Evolutionary conservation across 768 basidiomycete species (phyloP), one percentile per base, ranked within the genome.

Genomic region (Tricholoma terreum): DNA sequence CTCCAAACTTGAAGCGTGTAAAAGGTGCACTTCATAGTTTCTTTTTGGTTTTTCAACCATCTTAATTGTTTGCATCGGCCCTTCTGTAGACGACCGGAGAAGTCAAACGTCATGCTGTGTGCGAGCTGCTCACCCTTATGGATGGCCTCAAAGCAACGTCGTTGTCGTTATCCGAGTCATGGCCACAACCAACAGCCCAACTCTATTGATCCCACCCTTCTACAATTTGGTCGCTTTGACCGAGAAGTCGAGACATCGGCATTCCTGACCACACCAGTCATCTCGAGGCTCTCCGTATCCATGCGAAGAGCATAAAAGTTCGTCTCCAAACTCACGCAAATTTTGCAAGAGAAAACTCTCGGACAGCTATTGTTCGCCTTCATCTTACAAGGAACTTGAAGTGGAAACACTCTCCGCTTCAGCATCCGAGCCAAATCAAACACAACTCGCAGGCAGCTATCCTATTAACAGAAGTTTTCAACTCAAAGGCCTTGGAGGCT

Each of bases 281-380:
- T 75, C 85, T 98, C 43, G 97, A 99, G 71, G 98, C 98, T 68
- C 88, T 98, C 60, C 91, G 96, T 52, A 98, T 99, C 60, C 97
- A 98, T 81, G 98, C 97, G 56, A 98, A 98, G 87, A 98, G 98
- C 79, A 98, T 99, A 97, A 99, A 98, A n/a, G n/a, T n/a, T n/a
- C n/a, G n/a, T n/a, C n/a, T n/a, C n/a, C n/a, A n/a, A n/a, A n/a
- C n/a, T n/a, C n/a, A n/a, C n/a, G n/a, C n/a, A n/a, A n/a, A n/a
- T n/a, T n/a, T n/a, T n/a, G n/a, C n/a, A n/a, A n/a, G n/a, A n/a
- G n/a, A n/a, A n/a, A n/a, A n/a, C n/a, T n/a, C n/a, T n/a, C n/a
- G n/a, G n/a, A n/a, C n/a, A n/a, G n/a, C n/a, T n/a, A n/a, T n/a
- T n/a, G n/a, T n/a, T n/a, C n/a, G n/a, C n/a, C n/a, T n/a, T n/a